A percentile compares a stretch with the other conserved stretches of the same genome.
Evolutionary conservation across 371 early-diverging fungal genomes (phyloP).

Genomic region (Chytridium lagenaria): DNA sequence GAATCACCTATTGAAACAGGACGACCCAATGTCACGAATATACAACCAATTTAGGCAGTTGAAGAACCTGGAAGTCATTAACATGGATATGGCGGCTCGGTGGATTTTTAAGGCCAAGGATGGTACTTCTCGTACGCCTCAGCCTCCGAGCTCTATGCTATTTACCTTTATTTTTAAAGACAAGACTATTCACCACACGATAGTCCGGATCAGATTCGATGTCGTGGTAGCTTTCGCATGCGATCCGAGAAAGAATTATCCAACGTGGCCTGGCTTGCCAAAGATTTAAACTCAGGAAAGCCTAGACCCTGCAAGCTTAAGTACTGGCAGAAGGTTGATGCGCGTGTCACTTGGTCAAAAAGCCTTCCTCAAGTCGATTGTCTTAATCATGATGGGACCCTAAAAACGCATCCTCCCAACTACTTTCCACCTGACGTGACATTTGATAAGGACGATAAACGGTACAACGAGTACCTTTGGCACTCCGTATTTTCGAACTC

Average conservation of each 20-base stretch:
- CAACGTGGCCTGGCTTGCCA: not conserved
- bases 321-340: not conserved
- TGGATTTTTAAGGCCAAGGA: conserved; percentile 1
- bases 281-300: not conserved
- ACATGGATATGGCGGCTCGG: not conserved
- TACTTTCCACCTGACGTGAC: not conserved
- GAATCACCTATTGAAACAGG: conserved; percentile 10
- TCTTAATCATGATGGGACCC: not conserved
- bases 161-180: not conserved
- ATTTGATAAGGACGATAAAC: not conserved
- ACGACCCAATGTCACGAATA: not conserved
- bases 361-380: conserved; percentile 1
- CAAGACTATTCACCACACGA: not conserved
- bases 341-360: not conserved
- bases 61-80: not conserved
- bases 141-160: conserved; percentile 25
- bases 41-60: conserved; percentile 16
- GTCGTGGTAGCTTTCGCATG: not conserved
- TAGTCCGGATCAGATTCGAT: not conserved
- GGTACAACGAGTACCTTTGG: not conserved
- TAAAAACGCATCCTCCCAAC: not conserved
- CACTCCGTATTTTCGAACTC: conserved; percentile 42
- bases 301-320: not conserved
- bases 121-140: conserved; percentile 2
- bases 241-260: not conserved